Percentiles rank a stretch among this genome's conserved stretches.
phyloP scores from a whole-genome alignment of 75 land plant species.

The Larix kaempferi region DNA sequence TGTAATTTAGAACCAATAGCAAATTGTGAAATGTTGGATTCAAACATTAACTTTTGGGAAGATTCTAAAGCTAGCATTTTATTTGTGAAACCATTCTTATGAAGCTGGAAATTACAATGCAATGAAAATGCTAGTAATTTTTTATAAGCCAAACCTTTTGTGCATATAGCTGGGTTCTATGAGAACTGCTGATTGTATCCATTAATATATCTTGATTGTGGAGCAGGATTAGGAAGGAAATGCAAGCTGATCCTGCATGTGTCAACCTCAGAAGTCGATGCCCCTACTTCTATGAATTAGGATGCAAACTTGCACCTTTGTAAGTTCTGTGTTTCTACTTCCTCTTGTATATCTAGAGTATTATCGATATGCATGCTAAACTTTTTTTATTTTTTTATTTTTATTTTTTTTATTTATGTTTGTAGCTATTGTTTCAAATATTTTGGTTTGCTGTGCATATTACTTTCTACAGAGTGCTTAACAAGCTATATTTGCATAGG shows the following conservation, averaged over 20 bases:
- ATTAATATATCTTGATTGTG: constrained; percentile 1
- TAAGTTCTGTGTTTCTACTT: constrained; percentile 33
- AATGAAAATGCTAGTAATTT: background rate
- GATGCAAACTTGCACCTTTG: constrained; percentile 80
- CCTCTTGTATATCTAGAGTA: background rate
- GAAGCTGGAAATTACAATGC: background rate
- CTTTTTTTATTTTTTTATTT: no score
- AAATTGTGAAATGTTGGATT: background rate
- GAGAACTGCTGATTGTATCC: background rate
- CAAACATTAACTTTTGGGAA: background rate
- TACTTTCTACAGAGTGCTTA: background rate
- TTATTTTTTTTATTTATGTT: no score
- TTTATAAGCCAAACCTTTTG: background rate
- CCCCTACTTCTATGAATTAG: constrained; percentile 85
- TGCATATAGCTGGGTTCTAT: background rate
- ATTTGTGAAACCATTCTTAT: background rate
- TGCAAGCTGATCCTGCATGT: constrained; percentile 87
- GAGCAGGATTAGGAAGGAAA: constrained; percentile 81
- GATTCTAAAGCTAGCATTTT: background rate
- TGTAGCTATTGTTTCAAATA: background rate
- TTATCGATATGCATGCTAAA: background rate
- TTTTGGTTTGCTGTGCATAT: background rate
- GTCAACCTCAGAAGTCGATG: constrained; percentile 78
- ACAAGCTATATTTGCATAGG: background rate
- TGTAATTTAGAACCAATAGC: background rate